Evolutionary conservation across 2,329 filamentous ascomycete genomes (phyloP), one percentile per base, ranked within the genome.

Genomic region (Fusarium sp.): DNA sequence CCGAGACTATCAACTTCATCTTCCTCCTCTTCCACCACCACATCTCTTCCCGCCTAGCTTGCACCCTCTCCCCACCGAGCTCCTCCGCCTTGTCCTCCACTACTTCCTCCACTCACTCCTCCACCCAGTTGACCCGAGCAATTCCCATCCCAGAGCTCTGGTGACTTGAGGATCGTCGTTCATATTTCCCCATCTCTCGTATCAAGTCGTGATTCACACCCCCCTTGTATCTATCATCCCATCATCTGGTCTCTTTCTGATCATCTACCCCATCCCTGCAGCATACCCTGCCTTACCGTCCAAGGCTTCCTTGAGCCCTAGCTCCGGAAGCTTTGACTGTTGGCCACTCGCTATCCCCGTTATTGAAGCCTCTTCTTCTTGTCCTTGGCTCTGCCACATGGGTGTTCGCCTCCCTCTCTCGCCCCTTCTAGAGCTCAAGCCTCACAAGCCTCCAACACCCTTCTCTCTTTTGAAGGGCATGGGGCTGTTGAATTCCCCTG

Each of bases 221-320:
- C 63, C 70, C 74, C 75, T 59, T 70, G 64, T 57, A 60, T 46
- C 66, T 69, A 72, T 69, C 72, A 66, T 68, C 74, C 64, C 70
- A 53, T 69, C 67, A 70, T 72, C 70, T 66, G 63, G 46, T 40
- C 55, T 62, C 64, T 61, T 64, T 69, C 44, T 70, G 74, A 64
- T 63, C 64, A 69, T 74, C 62, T 65, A 53, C 60, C 56, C 60
- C 60, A 75, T 73, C 72, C 72, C 60, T 74, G 72, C 61, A 67
- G 64, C 17, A 49, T 72, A 59, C 69, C 72, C 51, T 71, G 44
- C 69, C 40, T 46, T 49, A 36, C 57, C 69, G 70, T 68, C 66
- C 72, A 74, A 73, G 69, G 51, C 68, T 70, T 69, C 63, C 66
- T 59, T 62, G 72, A 77, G 70, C 74, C 75, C 75, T 76, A 75